A percentile compares a stretch with the other conserved stretches of the same genome.
These are phyloP conservation scores for Cerrena zonata DNA, from an alignment of 1,284 basidiomycete species.

Conservation along the genomic window DNA sequence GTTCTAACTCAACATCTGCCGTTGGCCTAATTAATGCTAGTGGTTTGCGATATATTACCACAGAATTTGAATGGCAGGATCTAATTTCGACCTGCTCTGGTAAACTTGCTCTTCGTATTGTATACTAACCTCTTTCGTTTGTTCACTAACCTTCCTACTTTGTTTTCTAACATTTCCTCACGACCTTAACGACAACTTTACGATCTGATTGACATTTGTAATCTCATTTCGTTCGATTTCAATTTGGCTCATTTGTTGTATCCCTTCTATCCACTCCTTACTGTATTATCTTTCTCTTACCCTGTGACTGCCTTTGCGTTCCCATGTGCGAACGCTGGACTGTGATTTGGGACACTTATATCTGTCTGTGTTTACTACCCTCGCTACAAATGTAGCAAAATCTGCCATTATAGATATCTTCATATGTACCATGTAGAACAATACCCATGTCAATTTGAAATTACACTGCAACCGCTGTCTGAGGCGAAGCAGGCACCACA, in stretches of 20 bases:
- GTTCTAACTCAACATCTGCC: conserved; percentile 35
- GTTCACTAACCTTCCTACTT: conserved; percentile 23
- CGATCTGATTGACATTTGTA: neutral
- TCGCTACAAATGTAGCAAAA: neutral
- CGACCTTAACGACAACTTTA: neutral
- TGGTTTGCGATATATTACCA: conserved; percentile 31
- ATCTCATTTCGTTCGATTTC: neutral
- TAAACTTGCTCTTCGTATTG: conserved; percentile 31
- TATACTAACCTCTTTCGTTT: conserved; percentile 20
- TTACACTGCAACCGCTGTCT: conserved; percentile 27
- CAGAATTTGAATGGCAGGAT: conserved; percentile 38
- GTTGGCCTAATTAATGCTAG: conserved; percentile 17
- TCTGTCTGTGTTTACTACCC: too few species aligned
- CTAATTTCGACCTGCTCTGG: conserved; percentile 26
- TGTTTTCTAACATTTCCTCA: conserved; percentile 17
- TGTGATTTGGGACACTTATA: neutral
- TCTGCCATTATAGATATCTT: neutral
- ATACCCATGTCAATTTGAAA: conserved; percentile 2
- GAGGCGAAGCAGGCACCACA: conserved; percentile 17
- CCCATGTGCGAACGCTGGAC: neutral
- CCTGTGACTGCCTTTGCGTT: neutral
- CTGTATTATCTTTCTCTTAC: neutral
- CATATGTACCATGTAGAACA: neutral
- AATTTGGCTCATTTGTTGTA: neutral
- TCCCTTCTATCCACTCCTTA: too few species aligned